Base-by-base conservation (phyloP, 345 rosid species). In the Syzygium aqueum region DNA sequence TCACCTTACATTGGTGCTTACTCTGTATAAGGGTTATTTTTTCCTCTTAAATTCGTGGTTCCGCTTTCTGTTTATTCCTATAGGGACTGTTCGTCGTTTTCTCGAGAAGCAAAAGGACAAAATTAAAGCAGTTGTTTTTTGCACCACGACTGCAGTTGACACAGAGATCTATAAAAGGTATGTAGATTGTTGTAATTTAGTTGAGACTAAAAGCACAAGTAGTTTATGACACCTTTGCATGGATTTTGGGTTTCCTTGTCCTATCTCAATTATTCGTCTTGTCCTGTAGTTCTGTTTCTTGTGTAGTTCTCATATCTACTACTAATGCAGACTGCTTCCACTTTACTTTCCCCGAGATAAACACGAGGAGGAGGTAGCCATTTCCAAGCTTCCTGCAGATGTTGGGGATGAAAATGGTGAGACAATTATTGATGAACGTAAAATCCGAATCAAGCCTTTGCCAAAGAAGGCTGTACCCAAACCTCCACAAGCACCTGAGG, bases 381-480 rank as follows among this genome's bases (percentile, higher is more conserved):
- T 95, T 67, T 93, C 95, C 88, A 96, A 97, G 94, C 99, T 97
- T 88, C 99, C 99, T 77, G 95, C 98, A 88, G 99, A 97, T 92
- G 99, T 96, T 86, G 99, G 99, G 87, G 99, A 97, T 92, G 99
- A 97, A 89, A 97, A 97, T 92, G 99, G 99, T 30, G 99, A 97
- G 93, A 96, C 99, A 19, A 91, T 92, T 89, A 96, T 95, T 86
- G 98, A 96, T 86, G 99, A 97, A 88, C 99, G 99, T 88, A 96
- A 95, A 89, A 97, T 97, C 88, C 94, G 99, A 94, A 97, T 97
- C 93, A 94, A 93, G 91, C 94, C 99, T 16, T 91, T 97, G 88
- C 99, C 99, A 85, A 95, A 97, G 90, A 96, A 96, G 91, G 86
- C 88, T 88, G 77, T 86, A 28, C 91, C 95, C 87, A 97, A 91